A percentile compares a stretch with the other conserved stretches of the same genome.
phyloP scores from a whole-genome alignment of 2,329 filamentous ascomycete genomes.

The Aspergillus versicolor region DNA sequence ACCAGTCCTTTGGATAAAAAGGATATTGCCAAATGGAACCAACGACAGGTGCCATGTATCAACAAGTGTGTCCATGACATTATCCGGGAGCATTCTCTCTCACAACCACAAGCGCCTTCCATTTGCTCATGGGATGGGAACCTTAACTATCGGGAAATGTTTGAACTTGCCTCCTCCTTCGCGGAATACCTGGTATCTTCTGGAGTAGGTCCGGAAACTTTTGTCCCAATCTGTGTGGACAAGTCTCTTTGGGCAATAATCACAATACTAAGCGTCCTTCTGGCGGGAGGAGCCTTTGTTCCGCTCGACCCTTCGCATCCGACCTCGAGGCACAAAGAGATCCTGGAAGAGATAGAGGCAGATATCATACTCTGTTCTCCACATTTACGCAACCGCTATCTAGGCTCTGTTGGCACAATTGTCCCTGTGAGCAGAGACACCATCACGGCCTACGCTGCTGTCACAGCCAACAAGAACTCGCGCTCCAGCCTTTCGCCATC shows the following conservation, averaged over 20 bases:
- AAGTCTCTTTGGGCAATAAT: constrained; percentile 37
- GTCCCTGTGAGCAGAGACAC: constrained; percentile 34
- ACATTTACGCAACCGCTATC: constrained; percentile 30
- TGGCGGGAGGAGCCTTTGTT: constrained; percentile 36
- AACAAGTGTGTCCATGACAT: constrained; percentile 35
- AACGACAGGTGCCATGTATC: constrained; percentile 21
- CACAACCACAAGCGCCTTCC: constrained; percentile 30
- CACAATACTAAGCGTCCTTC: constrained; percentile 32
- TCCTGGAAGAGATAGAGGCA: constrained; percentile 30
- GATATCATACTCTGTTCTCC: constrained; percentile 35
- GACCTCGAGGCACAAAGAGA: constrained; percentile 33
- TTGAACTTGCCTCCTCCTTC: constrained; percentile 29
- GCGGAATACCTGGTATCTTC: constrained; percentile 31
- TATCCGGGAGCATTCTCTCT: constrained; percentile 25
- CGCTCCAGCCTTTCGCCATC: constrained; percentile 17
- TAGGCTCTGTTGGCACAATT: constrained; percentile 28
- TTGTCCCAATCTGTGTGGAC: constrained; percentile 36
- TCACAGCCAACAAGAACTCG: constrained; percentile 11
- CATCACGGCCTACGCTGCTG: constrained; percentile 26
- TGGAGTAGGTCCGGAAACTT: constrained; percentile 32
- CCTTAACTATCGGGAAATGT: constrained; percentile 33
- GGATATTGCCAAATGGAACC: constrained; percentile 35
- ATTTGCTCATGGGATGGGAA: constrained; percentile 38
- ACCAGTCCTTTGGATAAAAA: constrained; percentile 34
- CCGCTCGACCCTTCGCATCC: constrained; percentile 37